Conservation (phyloP, 2,329 filamentous ascomycete genomes). For the Cordyceps cicadae region DNA sequence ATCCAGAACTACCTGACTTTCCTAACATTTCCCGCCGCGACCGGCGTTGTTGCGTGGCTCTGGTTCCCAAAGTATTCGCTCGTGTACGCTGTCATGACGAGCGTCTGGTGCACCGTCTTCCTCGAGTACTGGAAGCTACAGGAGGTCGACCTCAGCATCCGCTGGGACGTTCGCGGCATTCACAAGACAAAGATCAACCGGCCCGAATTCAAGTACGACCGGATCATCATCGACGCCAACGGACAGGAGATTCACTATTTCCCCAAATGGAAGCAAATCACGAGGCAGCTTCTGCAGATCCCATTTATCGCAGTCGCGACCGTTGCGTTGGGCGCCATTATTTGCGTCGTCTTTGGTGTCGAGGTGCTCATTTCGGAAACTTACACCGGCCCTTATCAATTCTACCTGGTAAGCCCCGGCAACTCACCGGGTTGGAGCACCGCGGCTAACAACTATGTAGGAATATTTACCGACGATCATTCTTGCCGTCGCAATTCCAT, state of each 20-base stretch:
- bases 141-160: slow-evolving; percentile 60
- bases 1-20: slow-evolving; percentile 69
- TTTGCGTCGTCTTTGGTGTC: slow-evolving; percentile 61
- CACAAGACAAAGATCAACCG: slow-evolving; percentile 58
- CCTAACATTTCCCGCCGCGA: slow-evolving; percentile 58
- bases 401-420: slow-evolving; percentile 43
- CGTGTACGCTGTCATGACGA: slow-evolving; percentile 57
- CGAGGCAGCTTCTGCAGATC: slow-evolving; percentile 58
- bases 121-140: slow-evolving; percentile 75
- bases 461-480: slow-evolving; percentile 66
- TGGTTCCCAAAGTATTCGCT: slow-evolving; percentile 63
- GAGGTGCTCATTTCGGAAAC: slow-evolving; percentile 70
- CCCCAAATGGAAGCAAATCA: slow-evolving; percentile 54
- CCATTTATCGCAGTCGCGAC: slow-evolving; percentile 58
- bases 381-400: slow-evolving; percentile 62
- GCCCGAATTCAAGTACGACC: slow-evolving; percentile 56
- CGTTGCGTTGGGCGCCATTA: slow-evolving; percentile 54
- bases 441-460: slow-evolving; percentile 26
- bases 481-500: slow-evolving; percentile 57
- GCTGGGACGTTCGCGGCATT: slow-evolving; percentile 66
- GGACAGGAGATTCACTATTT: slow-evolving; percentile 56
- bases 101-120: slow-evolving; percentile 64
- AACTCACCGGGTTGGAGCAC: neutral
- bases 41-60: slow-evolving; percentile 61
- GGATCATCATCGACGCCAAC: slow-evolving; percentile 51